Conservation (phyloP, 2,329 filamentous ascomycete species). For the Cladosporium sp. region DNA sequence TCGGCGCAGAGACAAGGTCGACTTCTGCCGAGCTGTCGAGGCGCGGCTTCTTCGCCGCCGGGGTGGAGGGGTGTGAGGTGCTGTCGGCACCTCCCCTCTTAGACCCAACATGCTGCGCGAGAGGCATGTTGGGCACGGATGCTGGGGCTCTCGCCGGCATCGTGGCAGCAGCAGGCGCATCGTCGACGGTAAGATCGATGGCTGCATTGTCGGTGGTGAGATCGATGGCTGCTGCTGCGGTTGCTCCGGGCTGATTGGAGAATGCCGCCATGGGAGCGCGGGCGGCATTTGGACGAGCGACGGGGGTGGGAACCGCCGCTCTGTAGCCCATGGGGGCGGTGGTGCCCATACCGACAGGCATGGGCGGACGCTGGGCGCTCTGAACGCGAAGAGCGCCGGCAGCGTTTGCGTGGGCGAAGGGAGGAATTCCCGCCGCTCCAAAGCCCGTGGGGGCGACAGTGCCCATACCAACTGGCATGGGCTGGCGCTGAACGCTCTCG, state of each 20-base stretch:
- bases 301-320: not conserved
- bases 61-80: not conserved
- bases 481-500: too few relatives aligned
- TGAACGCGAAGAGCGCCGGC: too few relatives aligned
- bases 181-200: too few relatives aligned
- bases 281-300: not conserved
- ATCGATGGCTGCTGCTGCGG: constrained; percentile 1
- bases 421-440: not conserved
- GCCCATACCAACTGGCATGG: too few relatives aligned
- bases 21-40: too few relatives aligned
- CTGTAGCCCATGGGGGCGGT: not conserved
- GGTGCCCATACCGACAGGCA: not conserved
- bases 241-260: too few relatives aligned
- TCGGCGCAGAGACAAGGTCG: too few relatives aligned
- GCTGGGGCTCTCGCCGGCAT: not conserved
- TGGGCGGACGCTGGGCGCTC: not conserved
- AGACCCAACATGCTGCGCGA: not conserved
- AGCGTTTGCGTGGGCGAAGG: too few relatives aligned
- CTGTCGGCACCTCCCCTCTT: not conserved
- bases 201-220: not conserved
- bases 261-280: not conserved
- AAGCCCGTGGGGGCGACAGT: too few relatives aligned
- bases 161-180: not conserved
- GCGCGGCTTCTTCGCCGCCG: constrained; percentile 6
- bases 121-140: too few relatives aligned